Evolutionary conservation across 2,329 filamentous ascomycete species (phyloP), one percentile per base, ranked within the genome.

Genomic region (Xylariaceae sp.): DNA sequence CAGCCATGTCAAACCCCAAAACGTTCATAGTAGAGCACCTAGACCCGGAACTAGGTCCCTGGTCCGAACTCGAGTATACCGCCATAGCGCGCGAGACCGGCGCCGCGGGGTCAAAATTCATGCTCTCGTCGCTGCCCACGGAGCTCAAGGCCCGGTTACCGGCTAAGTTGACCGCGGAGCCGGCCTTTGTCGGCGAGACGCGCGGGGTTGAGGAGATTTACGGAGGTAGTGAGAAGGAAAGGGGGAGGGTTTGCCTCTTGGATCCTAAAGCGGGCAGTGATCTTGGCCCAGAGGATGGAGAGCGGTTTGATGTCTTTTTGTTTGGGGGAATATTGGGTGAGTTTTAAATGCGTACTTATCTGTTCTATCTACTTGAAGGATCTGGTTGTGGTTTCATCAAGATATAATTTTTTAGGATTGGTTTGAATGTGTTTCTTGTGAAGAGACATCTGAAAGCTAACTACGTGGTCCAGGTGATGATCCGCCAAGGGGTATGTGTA

Each of bases 1-100:
- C 12, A 27, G 48, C 45, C 32, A 62, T 61, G 59, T 53, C 58
- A 3, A 43, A 45, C 35, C 55, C 66, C 54, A 87, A 90, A 68
- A 91, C 83, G 35, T 96, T 93, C 70, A 87, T 97, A 60, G 91
- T 97, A 58, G 92, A 97, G 74, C 92, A 98, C 69, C 83, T 98
- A 54, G 93, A 98, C 71, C 85, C 88, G 33, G 93, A 98, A 68
- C 78, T 98, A 22, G 93, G 94, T 25, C 80, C 82, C 33, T 98
- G 93, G 93, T 97, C 93, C 20, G 83, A 88, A 53, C 80, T 97
- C 42, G 93, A 98, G 72, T 98, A 98, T 71, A 73, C 82, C 44
- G 80, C 86, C 61, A 96, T 98, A 64, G 89, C 89, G 41, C 74
- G 79, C 49, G 93, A 98, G 73, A 89, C 86, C 42, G 72, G 81